Conservation (phyloP, 2,329 filamentous ascomycete genomes). For the Clarireedia paspali region DNA sequence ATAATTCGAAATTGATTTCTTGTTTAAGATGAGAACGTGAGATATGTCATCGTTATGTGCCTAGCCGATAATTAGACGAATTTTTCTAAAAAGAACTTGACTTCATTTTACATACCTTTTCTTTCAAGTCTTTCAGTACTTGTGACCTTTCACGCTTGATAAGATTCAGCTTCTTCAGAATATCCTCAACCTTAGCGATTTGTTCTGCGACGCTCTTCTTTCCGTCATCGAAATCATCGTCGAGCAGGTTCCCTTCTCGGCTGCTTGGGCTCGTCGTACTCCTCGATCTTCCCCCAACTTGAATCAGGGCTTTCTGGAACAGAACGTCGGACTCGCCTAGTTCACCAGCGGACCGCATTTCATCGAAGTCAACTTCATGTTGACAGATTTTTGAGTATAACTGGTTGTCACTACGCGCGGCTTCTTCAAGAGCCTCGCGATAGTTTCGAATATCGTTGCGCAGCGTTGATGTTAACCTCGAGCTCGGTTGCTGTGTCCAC, state of each 20-base stretch:
- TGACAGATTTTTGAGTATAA: conserved; percentile 77
- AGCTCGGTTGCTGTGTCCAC: conserved; percentile 96
- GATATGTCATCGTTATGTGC: conserved; percentile 96
- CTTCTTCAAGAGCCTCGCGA: conserved; percentile 81
- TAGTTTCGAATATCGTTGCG: conserved; percentile 84
- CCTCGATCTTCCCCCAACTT: conserved; percentile 57
- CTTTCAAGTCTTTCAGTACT: conserved; percentile 92
- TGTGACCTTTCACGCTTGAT: conserved; percentile 89
- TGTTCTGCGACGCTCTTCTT: conserved; percentile 79
- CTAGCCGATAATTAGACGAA: conserved; percentile 38
- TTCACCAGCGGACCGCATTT: conserved; percentile 87
- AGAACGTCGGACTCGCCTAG: conserved; percentile 79
- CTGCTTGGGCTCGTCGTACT: conserved; percentile 47
- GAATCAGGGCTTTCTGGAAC: conserved; percentile 80
- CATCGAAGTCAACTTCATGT: conserved; percentile 82
- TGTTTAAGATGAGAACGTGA: conserved; percentile 93
- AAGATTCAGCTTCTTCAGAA: conserved; percentile 82
- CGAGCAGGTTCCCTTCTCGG: conserved; percentile 70
- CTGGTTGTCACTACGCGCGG: conserved; percentile 76
- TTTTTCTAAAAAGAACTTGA: neutral
- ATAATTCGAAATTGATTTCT: conserved; percentile 89
- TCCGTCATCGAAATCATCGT: conserved; percentile 82
- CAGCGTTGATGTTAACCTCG: conserved; percentile 78
- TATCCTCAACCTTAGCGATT: conserved; percentile 79
- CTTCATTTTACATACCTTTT: conserved; percentile 64